These are phyloP conservation scores for Globisporangium radiosum DNA, from an alignment of 352 stramenopile genomes.

Conservation along the genomic window DNA sequence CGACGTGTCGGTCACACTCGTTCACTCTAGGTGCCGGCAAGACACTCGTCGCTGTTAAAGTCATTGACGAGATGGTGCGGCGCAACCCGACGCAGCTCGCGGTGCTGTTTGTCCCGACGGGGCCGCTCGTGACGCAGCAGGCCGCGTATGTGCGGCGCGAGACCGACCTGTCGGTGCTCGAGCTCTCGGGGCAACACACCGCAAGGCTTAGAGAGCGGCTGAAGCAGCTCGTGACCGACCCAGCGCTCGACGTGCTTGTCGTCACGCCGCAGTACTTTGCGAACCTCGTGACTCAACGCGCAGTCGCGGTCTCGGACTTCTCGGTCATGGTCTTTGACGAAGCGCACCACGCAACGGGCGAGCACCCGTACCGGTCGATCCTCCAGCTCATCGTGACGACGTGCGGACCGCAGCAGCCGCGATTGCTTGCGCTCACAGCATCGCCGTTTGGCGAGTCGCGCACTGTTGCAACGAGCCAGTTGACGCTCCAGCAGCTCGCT, in stretches of 20 bases:
- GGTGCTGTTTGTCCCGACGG: conserved; percentile 70
- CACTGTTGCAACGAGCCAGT: conserved; percentile 25
- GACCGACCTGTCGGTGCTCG: conserved; percentile 41
- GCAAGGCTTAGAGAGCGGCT: conserved; percentile 6
- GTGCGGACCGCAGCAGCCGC: conserved; percentile 21
- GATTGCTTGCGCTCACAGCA: conserved; percentile 58
- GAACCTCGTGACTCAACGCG: conserved; percentile 38
- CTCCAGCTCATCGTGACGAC: conserved; percentile 32
- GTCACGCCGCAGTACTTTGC: conserved; percentile 68
- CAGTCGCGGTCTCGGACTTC: conserved; percentile 43
- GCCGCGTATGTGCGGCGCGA: conserved; percentile 63
- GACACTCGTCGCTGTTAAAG: conserved; percentile 68
- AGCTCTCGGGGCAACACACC: conserved; percentile 51
- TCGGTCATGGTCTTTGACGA: conserved; percentile 78
- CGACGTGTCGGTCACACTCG: not conserved
- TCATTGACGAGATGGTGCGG: conserved; percentile 53
- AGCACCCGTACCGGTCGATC: conserved; percentile 57
- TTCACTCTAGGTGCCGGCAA: conserved; percentile 43
- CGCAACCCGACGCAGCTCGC: conserved; percentile 50
- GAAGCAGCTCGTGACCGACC: conserved; percentile 14
- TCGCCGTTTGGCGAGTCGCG: conserved; percentile 65
- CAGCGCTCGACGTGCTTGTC: conserved; percentile 36
- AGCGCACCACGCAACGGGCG: conserved; percentile 63
- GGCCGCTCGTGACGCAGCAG: conserved; percentile 70
- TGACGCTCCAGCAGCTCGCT: conserved; percentile 30